These are phyloP conservation scores for Phytophthora brassicae DNA, from an alignment of 352 stramenopile genomes.

Conservation along the genomic window DNA sequence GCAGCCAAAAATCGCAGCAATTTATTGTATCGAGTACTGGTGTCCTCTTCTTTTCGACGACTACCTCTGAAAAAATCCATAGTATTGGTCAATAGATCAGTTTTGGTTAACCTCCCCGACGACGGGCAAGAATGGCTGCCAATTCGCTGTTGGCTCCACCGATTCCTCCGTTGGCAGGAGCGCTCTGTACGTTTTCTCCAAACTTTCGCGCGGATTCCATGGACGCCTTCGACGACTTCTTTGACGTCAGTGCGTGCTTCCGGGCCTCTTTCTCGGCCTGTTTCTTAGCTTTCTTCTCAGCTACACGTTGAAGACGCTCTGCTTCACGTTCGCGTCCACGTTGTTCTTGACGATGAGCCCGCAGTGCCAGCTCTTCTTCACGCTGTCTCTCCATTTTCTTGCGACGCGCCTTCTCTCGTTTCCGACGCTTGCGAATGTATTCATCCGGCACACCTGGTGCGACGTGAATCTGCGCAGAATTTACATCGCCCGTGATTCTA, in stretches of 20 bases:
- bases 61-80: neutral
- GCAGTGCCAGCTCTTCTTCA: conserved; percentile 74
- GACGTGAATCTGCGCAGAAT: conserved; percentile 56
- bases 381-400: conserved; percentile 74
- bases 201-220: conserved; percentile 80
- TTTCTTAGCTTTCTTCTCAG: conserved; percentile 89
- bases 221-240: conserved; percentile 45
- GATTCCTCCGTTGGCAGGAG: conserved; percentile 44
- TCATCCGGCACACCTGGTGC: conserved; percentile 71
- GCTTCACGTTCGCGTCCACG: conserved; percentile 67
- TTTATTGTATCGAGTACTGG: conserved; percentile 13
- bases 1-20: conserved; percentile 22
- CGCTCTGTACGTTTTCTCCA: conserved; percentile 53
- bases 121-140: conserved; percentile 74
- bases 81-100: neutral
- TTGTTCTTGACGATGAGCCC: conserved; percentile 66
- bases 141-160: conserved; percentile 81
- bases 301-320: conserved; percentile 74
- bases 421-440: conserved; percentile 86
- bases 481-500: conserved; percentile 47
- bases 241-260: conserved; percentile 41
- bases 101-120: conserved; percentile 41
- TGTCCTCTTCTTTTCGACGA: conserved; percentile 2
- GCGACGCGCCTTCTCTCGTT: conserved; percentile 77
- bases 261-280: conserved; percentile 71